Percentiles rank a stretch among this genome's conserved stretches.
Evolutionary conservation across 306 rosid genomes (phyloP).

Genomic region (Acacia crassicarpa): DNA sequence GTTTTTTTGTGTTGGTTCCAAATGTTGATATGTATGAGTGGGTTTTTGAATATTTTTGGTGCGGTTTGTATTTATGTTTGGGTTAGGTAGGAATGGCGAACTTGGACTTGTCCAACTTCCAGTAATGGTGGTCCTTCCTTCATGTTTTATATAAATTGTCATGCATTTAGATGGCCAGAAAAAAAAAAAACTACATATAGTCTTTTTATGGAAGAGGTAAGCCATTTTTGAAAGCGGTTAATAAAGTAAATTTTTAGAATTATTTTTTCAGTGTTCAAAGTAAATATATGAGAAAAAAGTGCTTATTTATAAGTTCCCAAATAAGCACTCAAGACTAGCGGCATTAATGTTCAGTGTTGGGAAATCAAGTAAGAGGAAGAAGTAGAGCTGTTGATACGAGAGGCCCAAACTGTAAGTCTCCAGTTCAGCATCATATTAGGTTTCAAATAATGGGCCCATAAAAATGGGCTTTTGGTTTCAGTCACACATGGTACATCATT

Average conservation of each 20-base stretch:
- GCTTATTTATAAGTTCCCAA: no score
- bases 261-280: no score
- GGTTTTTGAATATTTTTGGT: not conserved
- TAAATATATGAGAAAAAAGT: no score
- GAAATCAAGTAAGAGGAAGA: no score
- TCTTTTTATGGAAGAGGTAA: not conserved
- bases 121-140: not conserved
- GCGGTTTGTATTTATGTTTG: not conserved
- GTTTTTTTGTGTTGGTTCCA: not conserved
- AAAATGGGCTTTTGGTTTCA: not conserved
- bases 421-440: not conserved
- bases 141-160: not conserved
- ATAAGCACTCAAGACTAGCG: no score
- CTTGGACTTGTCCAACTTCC: not conserved
- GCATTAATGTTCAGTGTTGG: no score
- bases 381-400: not conserved
- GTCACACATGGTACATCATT: no score
- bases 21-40: not conserved
- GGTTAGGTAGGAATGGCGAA: not conserved
- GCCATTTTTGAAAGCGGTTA: no score
- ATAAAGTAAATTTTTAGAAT: no score
- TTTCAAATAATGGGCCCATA: not conserved
- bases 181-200: no score
- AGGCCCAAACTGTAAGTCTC: not conserved
- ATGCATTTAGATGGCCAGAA: not conserved